Evolutionary conservation across 371 early-diverging fungal genomes (phyloP).

Genomic region (Lichtheimia ornata): DNA sequence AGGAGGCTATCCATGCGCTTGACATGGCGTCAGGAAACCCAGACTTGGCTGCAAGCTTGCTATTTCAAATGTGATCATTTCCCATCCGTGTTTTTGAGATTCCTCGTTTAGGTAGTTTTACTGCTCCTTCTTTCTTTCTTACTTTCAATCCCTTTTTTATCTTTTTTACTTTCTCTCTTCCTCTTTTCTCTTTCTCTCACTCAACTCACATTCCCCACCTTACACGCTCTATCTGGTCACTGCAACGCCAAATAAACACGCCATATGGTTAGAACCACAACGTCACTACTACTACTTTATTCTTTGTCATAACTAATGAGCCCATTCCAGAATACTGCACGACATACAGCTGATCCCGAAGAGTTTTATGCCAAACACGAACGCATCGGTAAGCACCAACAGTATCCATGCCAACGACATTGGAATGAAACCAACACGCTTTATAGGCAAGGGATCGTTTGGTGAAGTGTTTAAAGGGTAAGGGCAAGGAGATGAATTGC

Average conservation of each 20-base stretch:
- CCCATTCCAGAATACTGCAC: slow-evolving; percentile 24
- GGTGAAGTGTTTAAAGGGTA: slow-evolving; percentile 93
- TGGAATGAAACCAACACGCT: slow-evolving; percentile 3
- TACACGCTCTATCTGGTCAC: slow-evolving; percentile 1
- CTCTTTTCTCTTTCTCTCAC: slow-evolving; percentile 13
- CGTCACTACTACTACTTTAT: neutral
- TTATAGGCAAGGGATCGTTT: slow-evolving; percentile 83
- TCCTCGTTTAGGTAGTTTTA: slow-evolving; percentile 7
- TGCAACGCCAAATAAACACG: slow-evolving; percentile 1
- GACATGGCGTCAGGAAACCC: slow-evolving; percentile 83
- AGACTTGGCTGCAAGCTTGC: slow-evolving; percentile 83
- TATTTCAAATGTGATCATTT: slow-evolving; percentile 51
- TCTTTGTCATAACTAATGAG: neutral
- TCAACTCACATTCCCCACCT: slow-evolving; percentile 5
- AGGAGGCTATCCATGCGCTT: slow-evolving; percentile 80
- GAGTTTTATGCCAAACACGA: slow-evolving; percentile 67
- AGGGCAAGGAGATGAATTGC: slow-evolving; percentile 14
- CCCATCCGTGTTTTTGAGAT: neutral
- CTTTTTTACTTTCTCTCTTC: slow-evolving; percentile 1
- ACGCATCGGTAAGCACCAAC: slow-evolving; percentile 54
- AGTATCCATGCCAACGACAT: neutral
- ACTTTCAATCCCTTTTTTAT: neutral
- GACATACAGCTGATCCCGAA: slow-evolving; percentile 60
- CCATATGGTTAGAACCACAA: neutral
- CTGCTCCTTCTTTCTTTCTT: slow-evolving; percentile 12